Evolutionary conservation across 768 basidiomycete genomes (phyloP).

Genomic region (Mycena rosella): DNA sequence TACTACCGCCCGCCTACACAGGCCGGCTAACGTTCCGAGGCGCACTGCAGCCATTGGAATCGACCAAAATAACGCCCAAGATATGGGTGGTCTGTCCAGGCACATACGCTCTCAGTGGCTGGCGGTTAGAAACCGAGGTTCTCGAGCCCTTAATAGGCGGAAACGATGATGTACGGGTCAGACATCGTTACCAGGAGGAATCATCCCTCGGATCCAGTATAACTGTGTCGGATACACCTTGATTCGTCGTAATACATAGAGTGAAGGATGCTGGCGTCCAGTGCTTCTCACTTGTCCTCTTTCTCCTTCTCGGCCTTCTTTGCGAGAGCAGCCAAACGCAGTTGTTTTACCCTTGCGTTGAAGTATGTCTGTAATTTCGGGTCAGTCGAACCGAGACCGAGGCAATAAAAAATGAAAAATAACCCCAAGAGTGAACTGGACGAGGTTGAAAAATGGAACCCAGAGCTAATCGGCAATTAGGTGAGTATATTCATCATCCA

Average conservation of each 20-base stretch:
- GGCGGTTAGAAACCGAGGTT: constrained; percentile 79
- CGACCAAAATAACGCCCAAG: constrained; percentile 57
- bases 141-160: constrained; percentile 46
- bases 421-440: constrained; percentile 84
- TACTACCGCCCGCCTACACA: constrained; percentile 67
- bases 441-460: constrained; percentile 88
- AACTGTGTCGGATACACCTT: constrained; percentile 23
- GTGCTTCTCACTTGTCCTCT: constrained; percentile 28
- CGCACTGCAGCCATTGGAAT: constrained; percentile 63
- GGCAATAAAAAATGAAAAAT: constrained; percentile 1
- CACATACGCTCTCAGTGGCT: constrained; percentile 72
- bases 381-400: no score
- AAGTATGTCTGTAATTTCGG: constrained; percentile 65
- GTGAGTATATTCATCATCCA: neutral
- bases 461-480: constrained; percentile 66
- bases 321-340: constrained; percentile 65
- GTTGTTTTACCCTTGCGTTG: constrained; percentile 78
- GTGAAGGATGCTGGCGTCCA: neutral
- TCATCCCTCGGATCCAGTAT: constrained; percentile 34
- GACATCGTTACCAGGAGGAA: constrained; percentile 54
- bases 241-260: constrained; percentile 15
- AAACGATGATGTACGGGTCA: constrained; percentile 38
- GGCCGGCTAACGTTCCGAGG: constrained; percentile 80
- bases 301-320: constrained; percentile 56
- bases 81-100: constrained; percentile 77